Evolutionary conservation across 768 basidiomycete species (phyloP).

Genomic region (Lactifluus piperatus): DNA sequence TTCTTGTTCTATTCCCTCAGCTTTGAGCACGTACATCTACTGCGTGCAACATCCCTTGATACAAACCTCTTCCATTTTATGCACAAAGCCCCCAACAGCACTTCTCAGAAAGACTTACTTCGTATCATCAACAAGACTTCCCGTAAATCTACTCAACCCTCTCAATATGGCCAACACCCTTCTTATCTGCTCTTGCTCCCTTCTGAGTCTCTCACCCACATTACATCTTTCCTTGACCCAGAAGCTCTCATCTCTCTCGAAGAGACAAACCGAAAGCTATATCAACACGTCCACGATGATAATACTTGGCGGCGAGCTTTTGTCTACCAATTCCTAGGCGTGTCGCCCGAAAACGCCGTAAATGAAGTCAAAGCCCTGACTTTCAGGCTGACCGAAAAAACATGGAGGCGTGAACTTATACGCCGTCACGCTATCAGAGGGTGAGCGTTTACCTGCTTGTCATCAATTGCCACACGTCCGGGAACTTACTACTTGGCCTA

Average conservation of each 20-base stretch:
- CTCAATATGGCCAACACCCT: constrained; percentile 23
- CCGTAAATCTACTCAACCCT: constrained; percentile 28
- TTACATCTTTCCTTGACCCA: constrained; percentile 67
- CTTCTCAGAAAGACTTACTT: constrained; percentile 31
- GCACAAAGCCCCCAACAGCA: constrained; percentile 47
- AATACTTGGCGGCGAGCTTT: constrained; percentile 77
- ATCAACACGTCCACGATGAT: constrained; percentile 64
- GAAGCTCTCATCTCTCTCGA: constrained; percentile 50
- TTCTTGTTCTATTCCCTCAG: too few species aligned
- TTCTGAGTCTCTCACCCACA: constrained; percentile 63
- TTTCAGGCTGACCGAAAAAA: constrained; percentile 44
- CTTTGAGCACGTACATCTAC: constrained; percentile 10
- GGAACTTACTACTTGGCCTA: background rate
- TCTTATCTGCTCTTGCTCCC: constrained; percentile 37
- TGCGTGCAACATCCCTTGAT: constrained; percentile 1
- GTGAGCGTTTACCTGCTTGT: constrained; percentile 33
- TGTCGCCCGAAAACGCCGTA: constrained; percentile 55
- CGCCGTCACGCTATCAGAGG: constrained; percentile 42
- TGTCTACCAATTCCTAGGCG: constrained; percentile 53
- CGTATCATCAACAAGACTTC: constrained; percentile 26
- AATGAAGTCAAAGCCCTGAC: constrained; percentile 35
- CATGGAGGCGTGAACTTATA: constrained; percentile 71
- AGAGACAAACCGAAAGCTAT: constrained; percentile 41
- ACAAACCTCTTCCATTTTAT: constrained; percentile 42
- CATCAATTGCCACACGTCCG: background rate